Percentiles rank a stretch among this genome's conserved stretches.
Conservation (phyloP, 2,329 filamentous ascomycete genomes). For the Fusarium marasasianum region DNA sequence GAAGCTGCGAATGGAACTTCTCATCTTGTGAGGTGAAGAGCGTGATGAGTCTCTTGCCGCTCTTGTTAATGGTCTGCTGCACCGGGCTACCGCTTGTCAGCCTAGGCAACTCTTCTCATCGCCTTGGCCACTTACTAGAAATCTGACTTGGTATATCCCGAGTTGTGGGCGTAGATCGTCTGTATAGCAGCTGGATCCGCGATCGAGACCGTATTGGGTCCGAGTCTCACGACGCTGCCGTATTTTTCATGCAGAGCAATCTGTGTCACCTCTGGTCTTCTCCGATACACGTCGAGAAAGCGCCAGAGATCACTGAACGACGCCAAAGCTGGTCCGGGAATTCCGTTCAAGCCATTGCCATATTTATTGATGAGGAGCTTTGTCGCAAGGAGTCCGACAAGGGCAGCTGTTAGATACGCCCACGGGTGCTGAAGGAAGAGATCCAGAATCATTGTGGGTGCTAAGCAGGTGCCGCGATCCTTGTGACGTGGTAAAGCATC, state of each 20-base stretch:
- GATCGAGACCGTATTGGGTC: slow-evolving; percentile 2
- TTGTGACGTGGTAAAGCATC: too few relatives aligned
- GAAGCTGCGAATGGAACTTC: background rate
- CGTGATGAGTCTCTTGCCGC: background rate
- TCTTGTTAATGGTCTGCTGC: background rate
- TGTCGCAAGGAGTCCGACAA: background rate
- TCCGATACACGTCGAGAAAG: slow-evolving; percentile 10
- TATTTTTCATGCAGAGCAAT: slow-evolving; percentile 17
- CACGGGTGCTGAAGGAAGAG: background rate
- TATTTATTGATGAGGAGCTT: slow-evolving; percentile 12
- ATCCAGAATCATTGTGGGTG: background rate
- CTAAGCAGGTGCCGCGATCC: background rate
- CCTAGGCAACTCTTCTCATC: fast-evolving
- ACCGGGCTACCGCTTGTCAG: background rate
- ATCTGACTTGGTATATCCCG: slow-evolving; percentile 15
- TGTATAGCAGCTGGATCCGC: slow-evolving; percentile 6
- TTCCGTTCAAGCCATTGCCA: background rate
- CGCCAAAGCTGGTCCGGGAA: slow-evolving; percentile 12
- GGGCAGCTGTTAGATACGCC: background rate
- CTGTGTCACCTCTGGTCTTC: slow-evolving; percentile 18
- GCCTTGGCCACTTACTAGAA: background rate
- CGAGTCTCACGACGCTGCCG: slow-evolving; percentile 14
- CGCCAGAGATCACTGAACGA: slow-evolving; percentile 15
- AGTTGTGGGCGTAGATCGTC: slow-evolving; percentile 11
- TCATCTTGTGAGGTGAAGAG: slow-evolving; percentile 8